Conservation (phyloP, 192 early-diverging fungal species). For the Lunasporangiospora selenospora region DNA sequence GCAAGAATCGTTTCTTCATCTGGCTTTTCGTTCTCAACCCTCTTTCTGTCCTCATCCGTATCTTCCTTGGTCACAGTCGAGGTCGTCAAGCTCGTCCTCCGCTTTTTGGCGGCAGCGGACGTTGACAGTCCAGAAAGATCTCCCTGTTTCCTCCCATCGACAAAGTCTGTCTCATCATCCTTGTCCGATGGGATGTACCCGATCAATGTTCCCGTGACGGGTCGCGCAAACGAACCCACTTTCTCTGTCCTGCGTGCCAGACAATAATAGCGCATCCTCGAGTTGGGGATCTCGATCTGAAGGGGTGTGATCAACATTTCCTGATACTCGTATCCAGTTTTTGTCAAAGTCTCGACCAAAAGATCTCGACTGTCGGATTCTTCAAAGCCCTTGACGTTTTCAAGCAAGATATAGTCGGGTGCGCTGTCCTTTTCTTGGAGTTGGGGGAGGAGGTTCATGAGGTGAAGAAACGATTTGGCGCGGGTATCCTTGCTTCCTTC, state of each 20-base stretch:
- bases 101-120: constrained; percentile 20
- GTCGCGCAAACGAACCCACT: constrained; percentile 49
- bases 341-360: constrained; percentile 15
- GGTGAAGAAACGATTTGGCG: constrained; percentile 76
- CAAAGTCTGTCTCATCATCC: constrained; percentile 35
- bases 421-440: constrained; percentile 50
- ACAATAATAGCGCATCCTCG: constrained; percentile 79
- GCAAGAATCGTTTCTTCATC: constrained; percentile 29
- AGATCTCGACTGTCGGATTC: constrained; percentile 43
- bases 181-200: constrained; percentile 42
- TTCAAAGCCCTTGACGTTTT: constrained; percentile 88
- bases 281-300: constrained; percentile 81
- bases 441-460: constrained; percentile 68
- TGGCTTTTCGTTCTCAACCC: constrained; percentile 3
- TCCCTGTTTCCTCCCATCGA: constrained; percentile 42
- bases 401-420: constrained; percentile 73
- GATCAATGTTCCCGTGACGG: constrained; percentile 47
- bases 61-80: constrained; percentile 19
- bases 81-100: constrained; percentile 20
- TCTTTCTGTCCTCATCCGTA: constrained; percentile 4
- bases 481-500: constrained; percentile 75
- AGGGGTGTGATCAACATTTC: constrained; percentile 80
- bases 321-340: constrained; percentile 68
- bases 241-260: constrained; percentile 48
- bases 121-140: constrained; percentile 44